Evolutionary conservation across 164 flowering plant genomes (phyloP).

Genomic region (Tetracentron sinense): DNA sequence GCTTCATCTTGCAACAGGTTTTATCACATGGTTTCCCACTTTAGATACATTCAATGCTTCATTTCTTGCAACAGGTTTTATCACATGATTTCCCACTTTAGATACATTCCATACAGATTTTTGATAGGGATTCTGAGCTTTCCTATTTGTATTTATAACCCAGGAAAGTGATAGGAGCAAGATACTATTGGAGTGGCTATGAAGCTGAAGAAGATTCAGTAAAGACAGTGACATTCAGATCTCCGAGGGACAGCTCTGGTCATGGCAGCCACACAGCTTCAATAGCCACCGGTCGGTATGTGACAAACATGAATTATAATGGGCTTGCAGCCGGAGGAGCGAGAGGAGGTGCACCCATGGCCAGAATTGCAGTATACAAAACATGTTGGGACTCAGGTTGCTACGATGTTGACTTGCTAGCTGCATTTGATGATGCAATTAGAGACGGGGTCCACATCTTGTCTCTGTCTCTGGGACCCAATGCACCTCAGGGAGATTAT

Average conservation of each 20-base stretch:
- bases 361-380: constrained; percentile 78
- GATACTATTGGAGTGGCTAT: constrained; percentile 60
- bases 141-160: constrained; percentile 1
- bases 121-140: neutral
- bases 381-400: constrained; percentile 83
- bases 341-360: constrained; percentile 80
- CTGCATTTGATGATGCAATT: constrained; percentile 86
- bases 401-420: constrained; percentile 71
- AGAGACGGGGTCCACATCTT: constrained; percentile 70
- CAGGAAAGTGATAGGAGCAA: constrained; percentile 84
- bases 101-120: neutral
- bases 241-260: constrained; percentile 78
- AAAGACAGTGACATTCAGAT: constrained; percentile 35
- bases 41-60: too few relatives aligned
- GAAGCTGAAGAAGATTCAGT: constrained; percentile 51
- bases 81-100: too few relatives aligned
- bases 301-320: constrained; percentile 48
- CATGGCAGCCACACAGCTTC: constrained; percentile 94
- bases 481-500: constrained; percentile 66
- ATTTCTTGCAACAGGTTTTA: constrained; percentile 91
- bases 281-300: constrained; percentile 74
- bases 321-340: constrained; percentile 78
- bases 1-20: constrained; percentile 82
- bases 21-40: too few relatives aligned
- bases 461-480: constrained; percentile 72